Percentiles rank a stretch among this genome's conserved stretches.
These are phyloP conservation scores for Candida saitoana DNA, from an alignment of 805 yeast species.

Conservation along the genomic window DNA sequence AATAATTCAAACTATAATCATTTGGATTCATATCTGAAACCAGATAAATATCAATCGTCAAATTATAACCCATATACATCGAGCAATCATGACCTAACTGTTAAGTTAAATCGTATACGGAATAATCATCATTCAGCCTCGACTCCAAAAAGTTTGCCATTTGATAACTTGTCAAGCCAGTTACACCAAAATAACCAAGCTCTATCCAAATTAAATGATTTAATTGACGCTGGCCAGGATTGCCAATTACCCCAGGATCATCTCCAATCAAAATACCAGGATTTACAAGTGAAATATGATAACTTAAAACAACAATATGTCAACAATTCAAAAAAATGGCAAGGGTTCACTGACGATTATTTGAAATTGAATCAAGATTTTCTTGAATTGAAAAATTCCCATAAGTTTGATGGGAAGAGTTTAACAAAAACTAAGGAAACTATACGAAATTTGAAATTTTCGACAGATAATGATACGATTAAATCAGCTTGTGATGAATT, in stretches of 20 bases:
- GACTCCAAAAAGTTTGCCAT: neutral
- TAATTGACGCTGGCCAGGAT: conserved; percentile 16
- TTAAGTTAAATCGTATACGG: neutral
- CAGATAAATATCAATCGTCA: neutral
- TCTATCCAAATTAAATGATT: conserved; percentile 18
- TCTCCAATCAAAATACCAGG: conserved; percentile 2
- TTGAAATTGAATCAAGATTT: conserved; percentile 26
- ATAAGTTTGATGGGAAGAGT: neutral
- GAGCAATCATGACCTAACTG: neutral
- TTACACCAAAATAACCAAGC: conserved; percentile 9
- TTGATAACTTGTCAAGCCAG: neutral
- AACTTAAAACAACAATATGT: conserved; percentile 23
- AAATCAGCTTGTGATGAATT: conserved; percentile 20
- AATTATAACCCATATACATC: neutral
- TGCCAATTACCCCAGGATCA: neutral
- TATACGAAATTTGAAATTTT: conserved; percentile 17
- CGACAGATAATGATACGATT: conserved; percentile 17
- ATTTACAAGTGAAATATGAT: conserved; percentile 15
- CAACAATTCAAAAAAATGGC: conserved; percentile 24
- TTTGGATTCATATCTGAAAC: too few species aligned
- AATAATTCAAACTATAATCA: neutral
- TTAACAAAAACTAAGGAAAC: conserved; percentile 3
- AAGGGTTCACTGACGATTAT: conserved; percentile 28
- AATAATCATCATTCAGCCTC: neutral
- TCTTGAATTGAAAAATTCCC: conserved; percentile 14